Evolutionary conservation across 2,329 filamentous ascomycete genomes (phyloP), one percentile per base, ranked within the genome.

Genomic region (Emmonsia crescens): DNA sequence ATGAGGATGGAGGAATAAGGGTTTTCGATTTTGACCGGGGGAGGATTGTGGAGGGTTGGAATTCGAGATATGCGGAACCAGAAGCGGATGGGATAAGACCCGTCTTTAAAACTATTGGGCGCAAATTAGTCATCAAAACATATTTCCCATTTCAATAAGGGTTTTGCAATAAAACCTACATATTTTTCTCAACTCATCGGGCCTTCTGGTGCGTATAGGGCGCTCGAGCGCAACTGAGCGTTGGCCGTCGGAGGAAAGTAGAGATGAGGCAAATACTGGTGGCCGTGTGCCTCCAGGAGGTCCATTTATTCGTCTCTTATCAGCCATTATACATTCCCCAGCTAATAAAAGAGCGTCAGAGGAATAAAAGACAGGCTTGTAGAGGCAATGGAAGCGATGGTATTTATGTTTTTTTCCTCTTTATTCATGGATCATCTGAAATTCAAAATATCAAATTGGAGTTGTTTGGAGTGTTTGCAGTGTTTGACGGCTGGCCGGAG

Each of bases 1-100:
- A 89, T 44, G 86, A 84, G 6, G 80, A 78, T 14, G 78, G 74
- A 9, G 80, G 76, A 21, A 80, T 85, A 54, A 84, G 77, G 61
- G 78, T 76, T 63, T 73, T 74, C 62, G 72, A 70, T 21, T 71
- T 74, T 40, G 74, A 72, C 71, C 74, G 76, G 61, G 77, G 80
- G 64, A 77, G 66, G 73, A 74, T 60, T 72, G 69, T 64, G 74
- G 81, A 77, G 9, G 82, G 79, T 72, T 85, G 72, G 67, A 78
- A 72, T 74, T 80, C 73, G 63, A 78, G 70, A 66, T 78, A 99
- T 60, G 94, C 91, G 21, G 92, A 96, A 16, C 94, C 94, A 57
- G 91, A 94, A 14, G 94, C 94, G 16, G 93, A 95, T 21, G 94
- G 93, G 0, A 94, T 92, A 4, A 97, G 84, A 29, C 91, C 91